Percentiles rank a stretch among this genome's conserved stretches.
Evolutionary conservation across 495 filamentous ascomycete species (phyloP).

Genomic region (Trichoderma asperelloides): DNA sequence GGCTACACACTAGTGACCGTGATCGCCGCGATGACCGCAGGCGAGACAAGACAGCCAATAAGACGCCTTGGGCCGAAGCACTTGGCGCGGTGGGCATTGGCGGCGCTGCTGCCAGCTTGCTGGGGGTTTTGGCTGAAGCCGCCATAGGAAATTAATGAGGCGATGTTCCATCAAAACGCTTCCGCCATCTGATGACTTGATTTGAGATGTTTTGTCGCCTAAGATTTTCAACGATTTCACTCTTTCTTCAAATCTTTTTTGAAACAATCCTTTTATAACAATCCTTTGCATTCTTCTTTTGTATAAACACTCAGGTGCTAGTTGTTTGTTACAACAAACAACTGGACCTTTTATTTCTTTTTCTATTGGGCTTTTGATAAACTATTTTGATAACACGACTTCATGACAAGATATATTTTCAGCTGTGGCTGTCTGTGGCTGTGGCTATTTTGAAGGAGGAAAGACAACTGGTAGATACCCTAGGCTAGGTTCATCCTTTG

Average conservation of each 20-base stretch:
- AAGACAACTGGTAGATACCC: background rate
- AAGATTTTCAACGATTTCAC: background rate
- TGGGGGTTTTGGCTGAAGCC: conserved; percentile 43
- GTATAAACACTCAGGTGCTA: background rate
- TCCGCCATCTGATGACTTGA: background rate
- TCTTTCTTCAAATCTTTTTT: background rate
- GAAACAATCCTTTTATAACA: background rate
- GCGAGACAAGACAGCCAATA: conserved; percentile 21
- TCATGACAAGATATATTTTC: background rate
- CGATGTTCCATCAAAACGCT: background rate
- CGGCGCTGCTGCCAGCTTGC: conserved; percentile 40
- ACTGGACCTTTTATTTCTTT: no score
- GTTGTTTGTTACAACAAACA: no score
- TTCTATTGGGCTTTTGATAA: no score
- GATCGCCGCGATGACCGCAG: conserved; percentile 16
- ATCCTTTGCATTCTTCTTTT: background rate
- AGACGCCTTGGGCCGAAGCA: conserved; percentile 31
- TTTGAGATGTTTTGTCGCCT: background rate
- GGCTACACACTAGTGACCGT: background rate
- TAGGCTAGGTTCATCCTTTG: background rate
- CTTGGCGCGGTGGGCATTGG: conserved; percentile 40
- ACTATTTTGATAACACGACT: no score
- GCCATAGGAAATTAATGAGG: conserved; percentile 15
- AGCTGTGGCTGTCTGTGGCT: no score
- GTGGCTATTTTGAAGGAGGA: background rate